Base-by-base conservation (phyloP, 495 filamentous ascomycete species). In the Xylaria grammica region DNA sequence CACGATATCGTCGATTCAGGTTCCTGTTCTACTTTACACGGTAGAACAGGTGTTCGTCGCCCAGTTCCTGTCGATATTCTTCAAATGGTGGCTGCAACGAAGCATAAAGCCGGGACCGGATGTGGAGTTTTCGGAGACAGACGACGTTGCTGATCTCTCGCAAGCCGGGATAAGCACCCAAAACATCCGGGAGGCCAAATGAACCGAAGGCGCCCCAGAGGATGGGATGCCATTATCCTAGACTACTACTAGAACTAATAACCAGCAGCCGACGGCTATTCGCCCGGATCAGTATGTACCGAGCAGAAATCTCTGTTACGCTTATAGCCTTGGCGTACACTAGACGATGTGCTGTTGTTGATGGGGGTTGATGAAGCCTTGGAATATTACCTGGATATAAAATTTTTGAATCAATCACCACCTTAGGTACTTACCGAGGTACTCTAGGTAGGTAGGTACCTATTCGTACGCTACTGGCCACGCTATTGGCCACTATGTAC, bases 11-110 rank as follows among this genome's bases (percentile, higher is more conserved):
- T 82, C 81, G 38, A 84, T 83, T 13, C 81, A 82, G 19, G 78
- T 86, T 15, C 83, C 82, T 1, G 83, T 85, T 8, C 61, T 85
- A 51, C 70, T 86, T 42, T 86, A 85, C 61, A 85, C 84, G 45
- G 82, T 84, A 17, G 83, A 86, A 72, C 83, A 85, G 67, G 79
- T 85, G 5, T 84, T 81, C 46, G 73, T 86, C 51, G 84, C 83
- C 19, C 82, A 85, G 68, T 77, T 84, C 59, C 80, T 85, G 54
- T 83, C 85, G 34, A 79, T 82, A 70, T 70, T 82, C 48, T 83
- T 85, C 57, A 74, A 74, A 54, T 75, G 78, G 70, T 85, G 83
- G 80, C 68, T 80, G 50, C 63, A 74, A 40, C 66, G 76, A 36
- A 46, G 75, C 46, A 42, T 62, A 1, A 78, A 78, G 66, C 42